Base-by-base conservation (phyloP, 2,329 filamentous ascomycete genomes). In the Zasmidium cellare region DNA sequence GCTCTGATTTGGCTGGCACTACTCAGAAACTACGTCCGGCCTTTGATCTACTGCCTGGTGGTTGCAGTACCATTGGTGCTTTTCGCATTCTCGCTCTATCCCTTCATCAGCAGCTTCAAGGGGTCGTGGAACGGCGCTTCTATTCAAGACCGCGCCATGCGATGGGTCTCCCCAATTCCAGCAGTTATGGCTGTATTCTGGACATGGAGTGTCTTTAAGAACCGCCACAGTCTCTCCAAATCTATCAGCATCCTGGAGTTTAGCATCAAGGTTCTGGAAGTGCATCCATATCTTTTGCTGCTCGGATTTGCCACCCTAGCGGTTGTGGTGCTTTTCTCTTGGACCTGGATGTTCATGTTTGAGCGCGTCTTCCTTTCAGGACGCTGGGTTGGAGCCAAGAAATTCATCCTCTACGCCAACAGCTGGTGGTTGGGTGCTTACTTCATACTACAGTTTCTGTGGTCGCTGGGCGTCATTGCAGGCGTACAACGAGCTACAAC, bases 281-380 rank as follows among this genome's bases (percentile, higher is more conserved):
- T 91, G 35, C 96, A 96, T 69, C 87, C 91, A 9, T 91, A 89
- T 1, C 82, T 99, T 19, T 81, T 97, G 31, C 72, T 90, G 1
- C 84, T 97, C n/a, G 94, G 94, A 2, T 88, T 97, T 68, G 85
- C 82, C 11, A 89, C 88, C 20, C 82, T 97, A 14, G 83, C 79
- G 6, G 79, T 87, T 23, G 88, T 96, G 46, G 89, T 97, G 9
- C 78, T 85, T 14, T 97, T 92, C 89, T 97, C 92, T 0, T 99
- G 94, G 94, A 75, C 90, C 6, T 99, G 94, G 94, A 85, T 97
- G 65, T 87, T 87, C 67, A 97, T 99, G 92, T 97, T 99, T 75
- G 93, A 92, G 7, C 85, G 92, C 46, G 87, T 97, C 58, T 99
- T 99, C 74, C 85, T 97, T 58, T 91, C 91, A n/a, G 94, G 94